These are phyloP conservation scores for Arachnomyces sp. DNA, from an alignment of 2,329 filamentous ascomycete genomes.

Conservation along the genomic window DNA sequence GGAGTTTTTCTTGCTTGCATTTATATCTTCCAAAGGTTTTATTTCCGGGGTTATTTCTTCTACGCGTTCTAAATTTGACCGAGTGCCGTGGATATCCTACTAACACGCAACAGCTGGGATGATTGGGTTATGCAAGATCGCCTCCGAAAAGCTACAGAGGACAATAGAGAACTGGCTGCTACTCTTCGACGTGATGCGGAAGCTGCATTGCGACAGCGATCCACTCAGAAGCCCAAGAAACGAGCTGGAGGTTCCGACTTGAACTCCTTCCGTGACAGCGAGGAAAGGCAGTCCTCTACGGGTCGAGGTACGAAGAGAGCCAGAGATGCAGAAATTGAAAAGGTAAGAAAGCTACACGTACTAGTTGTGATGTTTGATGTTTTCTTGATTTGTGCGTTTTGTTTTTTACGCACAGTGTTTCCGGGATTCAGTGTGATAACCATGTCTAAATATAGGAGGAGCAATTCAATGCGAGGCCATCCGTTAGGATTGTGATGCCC, in stretches of 20 bases:
- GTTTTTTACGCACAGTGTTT: background rate
- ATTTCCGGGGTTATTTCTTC: background rate
- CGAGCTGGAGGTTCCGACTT: constrained; percentile 32
- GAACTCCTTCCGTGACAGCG: constrained; percentile 37
- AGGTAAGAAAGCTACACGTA: constrained; percentile 24
- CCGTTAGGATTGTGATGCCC: constrained; percentile 77
- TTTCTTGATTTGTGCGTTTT: background rate
- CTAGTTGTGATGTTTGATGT: background rate
- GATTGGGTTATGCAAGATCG: constrained; percentile 95
- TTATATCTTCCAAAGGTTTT: background rate
- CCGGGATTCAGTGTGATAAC: constrained; percentile 3
- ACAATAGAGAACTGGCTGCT: constrained; percentile 80
- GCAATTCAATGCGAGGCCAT: constrained; percentile 71
- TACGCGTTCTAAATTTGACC: constrained; percentile 7
- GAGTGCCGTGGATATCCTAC: constrained; percentile 8
- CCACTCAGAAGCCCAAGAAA: constrained; percentile 32
- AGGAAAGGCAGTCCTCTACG: constrained; percentile 38
- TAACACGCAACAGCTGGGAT: constrained; percentile 62
- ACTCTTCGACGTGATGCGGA: constrained; percentile 38
- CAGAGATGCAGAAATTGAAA: constrained; percentile 42
- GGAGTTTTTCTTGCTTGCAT: constrained; percentile 1
- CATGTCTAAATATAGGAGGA: constrained; percentile 63
- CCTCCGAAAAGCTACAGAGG: constrained; percentile 86
- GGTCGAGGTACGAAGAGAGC: constrained; percentile 38
- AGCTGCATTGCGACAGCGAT: constrained; percentile 26